Evolutionary conservation across 805 yeast species (phyloP), one percentile per base, ranked within the genome.

Genomic region (Ogataea methanolica): DNA sequence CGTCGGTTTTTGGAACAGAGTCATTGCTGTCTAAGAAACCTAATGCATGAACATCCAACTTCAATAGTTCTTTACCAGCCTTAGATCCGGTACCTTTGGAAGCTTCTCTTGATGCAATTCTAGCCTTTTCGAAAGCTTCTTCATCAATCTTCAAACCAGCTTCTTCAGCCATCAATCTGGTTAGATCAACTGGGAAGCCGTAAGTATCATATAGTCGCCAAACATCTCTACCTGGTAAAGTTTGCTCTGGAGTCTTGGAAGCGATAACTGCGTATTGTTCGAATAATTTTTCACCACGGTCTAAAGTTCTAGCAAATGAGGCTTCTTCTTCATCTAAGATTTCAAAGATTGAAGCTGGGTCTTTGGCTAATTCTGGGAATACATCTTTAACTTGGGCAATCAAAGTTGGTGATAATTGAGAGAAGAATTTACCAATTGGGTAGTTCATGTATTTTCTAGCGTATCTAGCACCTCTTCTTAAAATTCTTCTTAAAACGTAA

Each of bases 141-240:
- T 90, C 96, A 67, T 94, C 97, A 54, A 94, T 92, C 60, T 82
- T 84, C 59, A 94, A 79, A 17, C 96, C 96, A 50, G 94, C 88
- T 71, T 94, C 99, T 70, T 92, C 98, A 41, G 99, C 99, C 99
- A 94, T 94, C 65, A 94, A 79, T 66, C 96, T 83, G 31, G 99
- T 94, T 65, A 94, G 79, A 71, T 94, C 99, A 48, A 90, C 97
- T 36, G 99, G 99, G 86, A 94, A 94, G 49, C 99, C 99, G 64
- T 92, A 94, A 12, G 99, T 94, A 62, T 94, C 99, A 62, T 94
- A 94, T 59, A 94, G 76, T 72, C 99, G 82, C 99, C 99, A 94
- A 36, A 94, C 99, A 66, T 92, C 97, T 61, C 80, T 84, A 67
- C 99, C 99, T 42, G 87, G 80, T 53, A 94, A 77, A 36, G 85